Evolutionary conservation across 257 asterid genomes (phyloP).

Genomic region (Gardenia jasminoides): DNA sequence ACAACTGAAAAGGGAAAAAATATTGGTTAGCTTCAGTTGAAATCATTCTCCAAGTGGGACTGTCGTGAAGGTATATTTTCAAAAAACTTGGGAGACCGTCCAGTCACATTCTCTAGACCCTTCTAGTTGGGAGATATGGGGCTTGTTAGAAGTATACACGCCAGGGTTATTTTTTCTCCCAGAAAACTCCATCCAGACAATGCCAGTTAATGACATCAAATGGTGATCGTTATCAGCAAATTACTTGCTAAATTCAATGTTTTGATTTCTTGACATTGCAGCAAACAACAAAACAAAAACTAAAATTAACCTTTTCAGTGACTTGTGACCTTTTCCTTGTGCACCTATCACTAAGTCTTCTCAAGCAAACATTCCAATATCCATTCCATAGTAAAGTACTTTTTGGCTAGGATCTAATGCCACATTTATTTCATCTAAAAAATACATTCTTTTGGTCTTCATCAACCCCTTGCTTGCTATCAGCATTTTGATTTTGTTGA

Average conservation of each 20-base stretch:
- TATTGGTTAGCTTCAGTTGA: neutral
- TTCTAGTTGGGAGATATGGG: neutral
- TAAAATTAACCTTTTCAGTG: too few species aligned
- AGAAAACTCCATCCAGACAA: too few species aligned
- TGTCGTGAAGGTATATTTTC: neutral
- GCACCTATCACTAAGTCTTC: too few species aligned
- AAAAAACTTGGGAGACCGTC: neutral
- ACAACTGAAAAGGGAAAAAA: conserved; percentile 29
- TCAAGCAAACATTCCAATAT: too few species aligned
- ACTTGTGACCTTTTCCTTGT: too few species aligned
- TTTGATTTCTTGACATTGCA: too few species aligned
- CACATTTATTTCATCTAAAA: neutral
- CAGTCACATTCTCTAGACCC: too few species aligned
- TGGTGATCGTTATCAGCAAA: too few species aligned
- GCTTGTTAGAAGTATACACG: neutral
- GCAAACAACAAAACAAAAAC: too few species aligned
- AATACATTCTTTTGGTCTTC: neutral
- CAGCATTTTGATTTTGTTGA: neutral
- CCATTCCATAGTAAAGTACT: neutral
- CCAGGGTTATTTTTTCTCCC: neutral
- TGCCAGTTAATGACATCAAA: too few species aligned
- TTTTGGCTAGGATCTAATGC: neutral
- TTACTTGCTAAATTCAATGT: too few species aligned
- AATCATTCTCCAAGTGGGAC: neutral
- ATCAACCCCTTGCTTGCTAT: neutral